A percentile compares a stretch with the other conserved stretches of the same genome.
phyloP scores from a whole-genome alignment of 805 yeast genomes.

The Wilhelminamyces savonicus region DNA sequence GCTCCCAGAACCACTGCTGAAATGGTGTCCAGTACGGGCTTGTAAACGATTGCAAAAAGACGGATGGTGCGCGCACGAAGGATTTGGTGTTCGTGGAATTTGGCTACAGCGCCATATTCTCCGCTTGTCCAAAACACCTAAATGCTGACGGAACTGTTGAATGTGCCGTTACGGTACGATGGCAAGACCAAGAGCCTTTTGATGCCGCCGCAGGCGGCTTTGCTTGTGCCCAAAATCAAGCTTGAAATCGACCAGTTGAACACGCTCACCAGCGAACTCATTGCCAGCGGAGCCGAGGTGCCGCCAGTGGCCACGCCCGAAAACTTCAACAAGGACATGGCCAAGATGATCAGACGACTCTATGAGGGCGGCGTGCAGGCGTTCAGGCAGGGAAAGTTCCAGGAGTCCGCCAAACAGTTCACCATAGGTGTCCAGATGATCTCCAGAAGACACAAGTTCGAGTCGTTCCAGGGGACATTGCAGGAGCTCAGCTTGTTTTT shows the following conservation, averaged over 20 bases:
- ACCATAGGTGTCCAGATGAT: conserved; percentile 64
- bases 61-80: too few species aligned
- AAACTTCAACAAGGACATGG: conserved; percentile 47
- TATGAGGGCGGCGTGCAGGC: conserved; percentile 58
- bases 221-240: conserved; percentile 21
- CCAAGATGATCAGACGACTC: conserved; percentile 57
- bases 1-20: too few species aligned
- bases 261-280: conserved; percentile 30
- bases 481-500: conserved; percentile 63
- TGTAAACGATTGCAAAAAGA: too few species aligned
- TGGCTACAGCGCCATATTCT: too few species aligned
- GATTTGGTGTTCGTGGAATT: too few species aligned
- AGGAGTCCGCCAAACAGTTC: conserved; percentile 60
- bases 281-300: conserved; percentile 39
- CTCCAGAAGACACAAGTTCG: conserved; percentile 63
- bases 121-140: too few species aligned
- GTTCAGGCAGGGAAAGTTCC: conserved; percentile 47
- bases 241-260: conserved; percentile 40
- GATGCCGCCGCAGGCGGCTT: conserved; percentile 11
- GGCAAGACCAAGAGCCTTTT: conserved; percentile 16
- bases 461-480: conserved; percentile 63
- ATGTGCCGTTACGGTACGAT: too few species aligned
- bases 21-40: too few species aligned
- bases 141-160: too few species aligned
- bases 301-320: conserved; percentile 52